phyloP scores from a whole-genome alignment of 345 rosid species.

The Salix dunnii region DNA sequence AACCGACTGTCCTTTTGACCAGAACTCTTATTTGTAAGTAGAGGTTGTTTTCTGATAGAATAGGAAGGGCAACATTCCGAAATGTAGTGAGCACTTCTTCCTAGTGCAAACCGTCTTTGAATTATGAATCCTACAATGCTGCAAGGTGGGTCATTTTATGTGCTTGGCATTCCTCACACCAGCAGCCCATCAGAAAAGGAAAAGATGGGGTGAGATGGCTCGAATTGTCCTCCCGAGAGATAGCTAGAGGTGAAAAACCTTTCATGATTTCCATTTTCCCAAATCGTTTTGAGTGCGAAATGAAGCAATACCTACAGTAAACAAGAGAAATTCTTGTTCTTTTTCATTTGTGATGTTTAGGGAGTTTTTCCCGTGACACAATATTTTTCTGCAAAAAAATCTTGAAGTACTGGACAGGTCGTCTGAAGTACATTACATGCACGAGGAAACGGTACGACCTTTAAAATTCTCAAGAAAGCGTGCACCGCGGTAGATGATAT shows the following conservation, averaged over 20 bases:
- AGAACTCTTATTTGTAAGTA: background rate
- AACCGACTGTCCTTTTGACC: background rate
- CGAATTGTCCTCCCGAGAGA: background rate
- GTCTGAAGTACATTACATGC: background rate
- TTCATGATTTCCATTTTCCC: background rate
- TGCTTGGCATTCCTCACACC: background rate
- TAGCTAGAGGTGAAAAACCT: background rate
- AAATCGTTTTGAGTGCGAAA: background rate
- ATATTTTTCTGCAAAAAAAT: background rate
- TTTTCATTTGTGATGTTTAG: background rate
- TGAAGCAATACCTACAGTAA: background rate
- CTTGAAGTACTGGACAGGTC: background rate
- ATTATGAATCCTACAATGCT: background rate
- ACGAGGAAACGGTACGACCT: background rate
- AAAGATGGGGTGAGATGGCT: background rate
- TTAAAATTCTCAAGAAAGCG: background rate
- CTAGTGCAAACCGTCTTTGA: background rate
- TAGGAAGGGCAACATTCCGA: background rate
- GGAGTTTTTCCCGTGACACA: background rate
- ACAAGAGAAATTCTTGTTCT: no score
- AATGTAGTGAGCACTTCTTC: background rate
- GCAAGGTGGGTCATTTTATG: background rate
- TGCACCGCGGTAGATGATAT: background rate
- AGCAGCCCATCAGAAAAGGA: background rate
- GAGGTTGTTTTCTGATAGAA: background rate